A percentile compares a stretch with the other conserved stretches of the same genome.
Evolutionary conservation across 2,329 filamentous ascomycete species (phyloP).

Genomic region (Neopestalotiopsis sp.): DNA sequence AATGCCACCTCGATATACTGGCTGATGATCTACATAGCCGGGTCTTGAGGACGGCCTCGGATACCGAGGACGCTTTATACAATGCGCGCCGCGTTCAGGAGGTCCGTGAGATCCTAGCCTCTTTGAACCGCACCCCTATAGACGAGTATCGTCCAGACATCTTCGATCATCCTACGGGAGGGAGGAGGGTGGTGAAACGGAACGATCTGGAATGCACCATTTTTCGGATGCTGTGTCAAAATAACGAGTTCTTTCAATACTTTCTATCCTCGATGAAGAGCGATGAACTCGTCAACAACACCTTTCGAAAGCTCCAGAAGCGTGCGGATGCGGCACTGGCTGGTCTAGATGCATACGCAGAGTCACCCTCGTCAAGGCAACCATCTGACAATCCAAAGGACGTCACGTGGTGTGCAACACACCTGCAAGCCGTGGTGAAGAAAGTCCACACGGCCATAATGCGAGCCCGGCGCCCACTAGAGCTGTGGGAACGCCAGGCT

Average conservation of each 20-base stretch:
- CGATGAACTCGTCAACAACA: conserved; percentile 48
- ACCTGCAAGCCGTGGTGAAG: conserved; percentile 47
- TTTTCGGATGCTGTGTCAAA: conserved; percentile 58
- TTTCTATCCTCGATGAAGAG: conserved; percentile 52
- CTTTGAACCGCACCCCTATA: conserved; percentile 43
- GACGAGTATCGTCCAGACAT: conserved; percentile 54
- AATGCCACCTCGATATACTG: conserved; percentile 56
- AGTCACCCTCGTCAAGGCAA: conserved; percentile 15
- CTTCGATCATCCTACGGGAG: conserved; percentile 36
- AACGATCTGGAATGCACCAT: conserved; percentile 56
- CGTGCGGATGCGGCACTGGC: conserved; percentile 52
- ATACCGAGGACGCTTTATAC: conserved; percentile 30
- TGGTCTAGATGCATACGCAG: conserved; percentile 43
- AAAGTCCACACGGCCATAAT: conserved; percentile 50
- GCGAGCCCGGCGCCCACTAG: conserved; percentile 42
- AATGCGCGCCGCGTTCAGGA: conserved; percentile 50
- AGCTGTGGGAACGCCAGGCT: conserved; percentile 43
- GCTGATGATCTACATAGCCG: conserved; percentile 58
- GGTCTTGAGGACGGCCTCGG: conserved; percentile 38
- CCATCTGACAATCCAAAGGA: conserved; percentile 37
- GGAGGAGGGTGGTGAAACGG: conserved; percentile 44
- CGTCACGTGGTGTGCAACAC: conserved; percentile 54
- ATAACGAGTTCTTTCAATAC: conserved; percentile 59
- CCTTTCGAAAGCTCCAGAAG: conserved; percentile 53
- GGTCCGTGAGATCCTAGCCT: conserved; percentile 56